These are phyloP conservation scores for Phytophthora pseudosyringae DNA, from an alignment of 352 stramenopile species.

Conservation along the genomic window DNA sequence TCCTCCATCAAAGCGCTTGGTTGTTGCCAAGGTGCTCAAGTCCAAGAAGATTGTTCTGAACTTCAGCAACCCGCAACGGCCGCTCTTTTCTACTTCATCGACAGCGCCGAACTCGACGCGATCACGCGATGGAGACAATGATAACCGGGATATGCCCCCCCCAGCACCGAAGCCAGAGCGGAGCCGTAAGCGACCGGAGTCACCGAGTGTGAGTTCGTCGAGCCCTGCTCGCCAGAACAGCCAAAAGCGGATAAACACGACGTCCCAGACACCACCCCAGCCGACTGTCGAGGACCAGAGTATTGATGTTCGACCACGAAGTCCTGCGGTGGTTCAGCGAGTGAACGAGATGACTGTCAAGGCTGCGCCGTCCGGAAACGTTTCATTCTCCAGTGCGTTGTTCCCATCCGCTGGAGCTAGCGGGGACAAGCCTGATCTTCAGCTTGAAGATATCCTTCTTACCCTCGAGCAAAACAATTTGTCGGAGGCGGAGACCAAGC, in stretches of 20 bases:
- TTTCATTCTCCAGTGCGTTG: slow-evolving; percentile 8
- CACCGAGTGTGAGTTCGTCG: slow-evolving; percentile 47
- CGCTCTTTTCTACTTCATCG: slow-evolving; percentile 12
- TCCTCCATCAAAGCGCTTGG: slow-evolving; percentile 60
- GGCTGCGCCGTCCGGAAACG: background rate
- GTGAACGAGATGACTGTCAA: slow-evolving; percentile 3
- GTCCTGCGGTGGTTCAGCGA: background rate
- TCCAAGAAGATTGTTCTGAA: slow-evolving; percentile 63
- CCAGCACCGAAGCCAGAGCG: slow-evolving; percentile 30
- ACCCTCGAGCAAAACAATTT: slow-evolving; percentile 59
- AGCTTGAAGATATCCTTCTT: slow-evolving; percentile 55
- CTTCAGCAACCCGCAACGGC: slow-evolving; percentile 19
- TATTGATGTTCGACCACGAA: slow-evolving; percentile 1
- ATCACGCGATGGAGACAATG: slow-evolving; percentile 28
- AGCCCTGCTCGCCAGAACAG: slow-evolving; percentile 44
- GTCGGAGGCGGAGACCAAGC: slow-evolving; percentile 42
- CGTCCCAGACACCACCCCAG: slow-evolving; percentile 3
- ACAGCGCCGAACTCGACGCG: slow-evolving; percentile 13
- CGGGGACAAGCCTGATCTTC: slow-evolving; percentile 16
- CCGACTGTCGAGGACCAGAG: slow-evolving; percentile 1
- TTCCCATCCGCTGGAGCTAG: slow-evolving; percentile 6
- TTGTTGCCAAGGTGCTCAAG: slow-evolving; percentile 62
- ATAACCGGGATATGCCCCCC: slow-evolving; percentile 25
- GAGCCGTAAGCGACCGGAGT: slow-evolving; percentile 60
- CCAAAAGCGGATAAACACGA: slow-evolving; percentile 57